phyloP scores from a whole-genome alignment of 108 stramenopile species.

The Epithemia pelagica region DNA sequence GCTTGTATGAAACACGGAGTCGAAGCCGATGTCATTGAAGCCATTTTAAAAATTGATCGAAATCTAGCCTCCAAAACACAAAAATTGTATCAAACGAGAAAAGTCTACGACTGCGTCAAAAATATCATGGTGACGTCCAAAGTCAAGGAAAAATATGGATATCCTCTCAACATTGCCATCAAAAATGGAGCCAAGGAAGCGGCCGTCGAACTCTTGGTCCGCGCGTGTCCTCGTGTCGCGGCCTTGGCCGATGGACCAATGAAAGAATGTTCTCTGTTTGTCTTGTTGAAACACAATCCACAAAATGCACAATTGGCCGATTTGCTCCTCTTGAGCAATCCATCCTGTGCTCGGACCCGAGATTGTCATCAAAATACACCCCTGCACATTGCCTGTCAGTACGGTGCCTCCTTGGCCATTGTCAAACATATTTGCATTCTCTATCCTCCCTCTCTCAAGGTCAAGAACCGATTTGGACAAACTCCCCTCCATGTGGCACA shows the following conservation, averaged over 20 bases:
- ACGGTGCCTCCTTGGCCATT: slow-evolving; percentile 55
- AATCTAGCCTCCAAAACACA: neutral
- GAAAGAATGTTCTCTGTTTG: neutral
- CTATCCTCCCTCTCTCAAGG: neutral
- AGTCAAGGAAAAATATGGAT: neutral
- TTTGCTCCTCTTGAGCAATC: slow-evolving; percentile 1
- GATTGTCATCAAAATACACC: slow-evolving; percentile 26
- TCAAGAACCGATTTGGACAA: neutral
- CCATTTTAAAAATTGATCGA: slow-evolving; percentile 5
- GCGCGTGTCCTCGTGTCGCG: neutral
- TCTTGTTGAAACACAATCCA: neutral
- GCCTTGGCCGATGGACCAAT: neutral
- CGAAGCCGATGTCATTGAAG: neutral
- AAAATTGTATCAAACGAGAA: neutral
- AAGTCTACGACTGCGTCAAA: neutral
- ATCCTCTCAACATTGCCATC: slow-evolving; percentile 7
- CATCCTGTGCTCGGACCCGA: neutral
- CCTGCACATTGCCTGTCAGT: slow-evolving; percentile 66
- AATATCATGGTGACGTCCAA: neutral
- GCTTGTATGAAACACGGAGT: neutral
- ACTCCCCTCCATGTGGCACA: slow-evolving; percentile 4
- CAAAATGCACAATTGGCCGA: neutral
- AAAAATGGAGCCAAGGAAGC: neutral
- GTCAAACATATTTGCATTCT: slow-evolving; percentile 14
- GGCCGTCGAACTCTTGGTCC: neutral